These are phyloP conservation scores for Flaveria floridana DNA, from an alignment of 140 eudicot species.

Conservation along the genomic window DNA sequence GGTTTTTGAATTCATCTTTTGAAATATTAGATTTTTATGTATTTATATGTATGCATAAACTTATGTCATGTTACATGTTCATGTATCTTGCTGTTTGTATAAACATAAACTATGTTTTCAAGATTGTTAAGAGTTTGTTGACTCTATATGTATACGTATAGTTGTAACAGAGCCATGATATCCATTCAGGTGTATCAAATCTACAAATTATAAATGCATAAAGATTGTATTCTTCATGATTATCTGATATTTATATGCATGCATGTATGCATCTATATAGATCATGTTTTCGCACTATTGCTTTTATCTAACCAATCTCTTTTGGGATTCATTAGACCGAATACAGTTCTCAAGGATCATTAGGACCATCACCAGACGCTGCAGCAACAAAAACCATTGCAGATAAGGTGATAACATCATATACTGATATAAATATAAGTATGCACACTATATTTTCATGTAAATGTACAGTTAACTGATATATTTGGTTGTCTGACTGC, in stretches of 20 bases:
- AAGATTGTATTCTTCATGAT: background rate
- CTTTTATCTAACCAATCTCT: background rate
- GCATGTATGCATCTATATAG: conserved; percentile 1
- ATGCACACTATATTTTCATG: background rate
- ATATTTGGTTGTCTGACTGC: conserved; percentile 13
- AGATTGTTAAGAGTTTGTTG: background rate
- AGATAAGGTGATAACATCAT: conserved; percentile 58
- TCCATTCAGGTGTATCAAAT: too few species aligned
- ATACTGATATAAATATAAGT: background rate
- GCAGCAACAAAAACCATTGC: conserved; percentile 50
- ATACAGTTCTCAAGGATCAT: conserved; percentile 53
- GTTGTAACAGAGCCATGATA: too few species aligned
- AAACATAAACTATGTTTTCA: background rate
- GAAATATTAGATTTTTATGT: background rate
- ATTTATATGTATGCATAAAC: background rate
- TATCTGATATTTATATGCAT: background rate
- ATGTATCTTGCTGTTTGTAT: background rate
- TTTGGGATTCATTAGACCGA: conserved; percentile 46
- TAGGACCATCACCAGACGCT: conserved; percentile 45
- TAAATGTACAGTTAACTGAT: conserved; percentile 6
- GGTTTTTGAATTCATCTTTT: conserved; percentile 37
- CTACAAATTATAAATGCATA: too few species aligned
- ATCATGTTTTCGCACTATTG: conserved; percentile 9
- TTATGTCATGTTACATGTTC: background rate
- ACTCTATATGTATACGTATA: background rate